Evolutionary conservation across 306 rosid species (phyloP).

Genomic region (Castanea sativa): DNA sequence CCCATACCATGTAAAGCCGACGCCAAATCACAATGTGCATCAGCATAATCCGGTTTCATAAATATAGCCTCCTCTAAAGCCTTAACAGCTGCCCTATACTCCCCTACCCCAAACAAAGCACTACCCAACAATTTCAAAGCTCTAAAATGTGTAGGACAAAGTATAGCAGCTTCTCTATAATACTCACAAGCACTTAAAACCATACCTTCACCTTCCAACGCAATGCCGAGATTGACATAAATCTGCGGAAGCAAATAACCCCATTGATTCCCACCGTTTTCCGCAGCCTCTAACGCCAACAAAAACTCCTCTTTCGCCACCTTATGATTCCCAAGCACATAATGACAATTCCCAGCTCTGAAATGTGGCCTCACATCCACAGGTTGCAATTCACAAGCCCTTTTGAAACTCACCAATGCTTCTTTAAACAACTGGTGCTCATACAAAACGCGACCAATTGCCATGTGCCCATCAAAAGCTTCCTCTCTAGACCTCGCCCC

Average conservation of each 20-base stretch:
- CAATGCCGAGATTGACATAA: slow-evolving; percentile 90
- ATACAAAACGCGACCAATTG: slow-evolving; percentile 85
- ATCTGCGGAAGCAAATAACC: slow-evolving; percentile 95
- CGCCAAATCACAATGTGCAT: slow-evolving; percentile 97
- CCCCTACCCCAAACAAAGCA: slow-evolving; percentile 98
- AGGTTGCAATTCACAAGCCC: slow-evolving; percentile 98
- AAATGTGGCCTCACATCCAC: slow-evolving; percentile 95
- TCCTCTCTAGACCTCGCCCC: slow-evolving; percentile 89
- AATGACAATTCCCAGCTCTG: slow-evolving; percentile 87
- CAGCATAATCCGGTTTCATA: slow-evolving; percentile 93
- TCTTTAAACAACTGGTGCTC: slow-evolving; percentile 92
- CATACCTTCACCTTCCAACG: slow-evolving; percentile 99
- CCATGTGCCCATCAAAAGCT: slow-evolving; percentile 98
- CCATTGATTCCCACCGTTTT: slow-evolving; percentile 96
- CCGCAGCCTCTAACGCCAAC: slow-evolving; percentile 89
- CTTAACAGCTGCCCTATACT: slow-evolving; percentile 90
- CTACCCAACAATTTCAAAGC: slow-evolving; percentile 96
- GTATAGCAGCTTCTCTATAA: slow-evolving; percentile 97
- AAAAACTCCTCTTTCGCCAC: slow-evolving; percentile 90
- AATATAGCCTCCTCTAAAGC: slow-evolving; percentile 95
- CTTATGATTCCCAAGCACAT: slow-evolving; percentile 65
- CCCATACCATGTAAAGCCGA: slow-evolving; percentile 92
- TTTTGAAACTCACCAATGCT: slow-evolving; percentile 76
- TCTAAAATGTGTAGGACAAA: slow-evolving; percentile 95
- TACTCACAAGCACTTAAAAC: slow-evolving; percentile 99